Evolutionary conservation across 78 protist species (phyloP), one percentile per base, ranked within the genome.

Genomic region (Bigelowiella natans): DNA sequence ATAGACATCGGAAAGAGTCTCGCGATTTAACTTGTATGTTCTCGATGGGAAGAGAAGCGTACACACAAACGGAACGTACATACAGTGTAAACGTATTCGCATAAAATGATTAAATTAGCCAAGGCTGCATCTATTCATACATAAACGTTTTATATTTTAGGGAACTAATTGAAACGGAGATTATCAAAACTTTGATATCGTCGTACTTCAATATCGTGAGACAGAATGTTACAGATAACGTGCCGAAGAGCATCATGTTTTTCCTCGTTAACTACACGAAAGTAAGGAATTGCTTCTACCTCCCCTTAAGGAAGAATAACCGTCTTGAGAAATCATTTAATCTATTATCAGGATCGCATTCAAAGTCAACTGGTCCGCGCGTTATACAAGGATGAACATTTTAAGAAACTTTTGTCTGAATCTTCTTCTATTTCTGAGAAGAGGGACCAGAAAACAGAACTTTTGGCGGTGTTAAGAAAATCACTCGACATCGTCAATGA

Each of bases 161-260:
- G 34, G 73, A 51, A 18, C 18, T 51, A 18, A 51, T 51, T 18
- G 73, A 51, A 18, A 51, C 73, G 18, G 73, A 51, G 18, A 51
- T 11, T 1, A 93, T 91, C 91, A 87, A 82, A 89, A 36, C 88
- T 30, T 86, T 96, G 39, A 82, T 97, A 40, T 37, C 29, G 31
- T 40, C 92, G 2, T 97, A 97, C 93, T 96, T 96, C 88, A 86
- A 39, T 37, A 94, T 96, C 38, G 97, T 95, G 18, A 82, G 91
- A 82, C 94, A 96, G 94, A 96, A 93, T 92, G 90, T 98, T 63
- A 86, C 86, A 39, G 98, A 97, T 87, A 37, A 51, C 29, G 97
- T 96, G 37, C 99, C 99, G 51, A 97, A 97, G 93, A 86, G 96
- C 87, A 94, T 96, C 90, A 97, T 96, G 97, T 95, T 94, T 94